These are phyloP conservation scores for Moesziomyces sp. DNA, from an alignment of 1,284 basidiomycete genomes.

Conservation along the genomic window DNA sequence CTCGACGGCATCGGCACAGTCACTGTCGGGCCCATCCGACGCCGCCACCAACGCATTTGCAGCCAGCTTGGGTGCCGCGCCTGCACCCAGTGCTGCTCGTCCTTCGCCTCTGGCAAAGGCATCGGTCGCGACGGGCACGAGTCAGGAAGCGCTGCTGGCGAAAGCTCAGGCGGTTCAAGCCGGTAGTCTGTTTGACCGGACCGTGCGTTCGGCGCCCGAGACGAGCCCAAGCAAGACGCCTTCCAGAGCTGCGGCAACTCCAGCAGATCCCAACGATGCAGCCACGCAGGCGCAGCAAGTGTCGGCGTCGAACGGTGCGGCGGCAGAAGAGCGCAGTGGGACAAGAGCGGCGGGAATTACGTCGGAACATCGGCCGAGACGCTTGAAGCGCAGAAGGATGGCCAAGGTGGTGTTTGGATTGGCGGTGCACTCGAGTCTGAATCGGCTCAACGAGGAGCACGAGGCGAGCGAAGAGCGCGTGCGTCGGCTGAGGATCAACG, in stretches of 20 bases:
- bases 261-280: background rate
- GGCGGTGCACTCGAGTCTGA: constrained; percentile 27
- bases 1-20: constrained; percentile 23
- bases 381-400: constrained; percentile 30
- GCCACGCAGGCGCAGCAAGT: background rate
- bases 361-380: constrained; percentile 6
- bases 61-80: constrained; percentile 14
- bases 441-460: constrained; percentile 19
- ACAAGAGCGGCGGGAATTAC: background rate
- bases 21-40: constrained; percentile 34
- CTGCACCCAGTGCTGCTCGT: constrained; percentile 7
- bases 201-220: constrained; percentile 20
- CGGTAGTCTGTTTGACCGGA: constrained; percentile 41
- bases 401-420: constrained; percentile 36
- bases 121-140: constrained; percentile 9
- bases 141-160: constrained; percentile 39
- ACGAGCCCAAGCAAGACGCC: constrained; percentile 1
- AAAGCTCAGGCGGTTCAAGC: constrained; percentile 48
- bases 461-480: constrained; percentile 27
- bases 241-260: background rate
- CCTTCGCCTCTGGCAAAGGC: constrained; percentile 13
- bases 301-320: no score
- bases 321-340: no score
- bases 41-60: constrained; percentile 19
- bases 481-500: constrained; percentile 20